Conservation (phyloP, 2,329 filamentous ascomycete genomes). For the Trichoderma atroviride region DNA sequence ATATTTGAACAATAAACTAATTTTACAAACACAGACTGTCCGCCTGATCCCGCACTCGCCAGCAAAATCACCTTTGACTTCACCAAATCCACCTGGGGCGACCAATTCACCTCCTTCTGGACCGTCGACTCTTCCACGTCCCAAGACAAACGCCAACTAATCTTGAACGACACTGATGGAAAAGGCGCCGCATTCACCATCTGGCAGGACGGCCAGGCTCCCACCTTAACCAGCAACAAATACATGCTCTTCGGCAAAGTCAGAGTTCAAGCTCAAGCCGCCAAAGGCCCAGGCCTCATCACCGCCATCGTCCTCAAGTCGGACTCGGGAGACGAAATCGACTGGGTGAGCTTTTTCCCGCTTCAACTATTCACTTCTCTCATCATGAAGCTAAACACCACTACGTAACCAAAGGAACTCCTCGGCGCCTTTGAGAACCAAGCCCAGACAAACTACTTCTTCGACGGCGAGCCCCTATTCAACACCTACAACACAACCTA, state of each 20-base stretch:
- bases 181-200: conserved; percentile 54
- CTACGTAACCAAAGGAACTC: conserved; percentile 30
- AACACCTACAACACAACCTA: conserved; percentile 55
- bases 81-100: conserved; percentile 56
- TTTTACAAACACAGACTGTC: conserved; percentile 47
- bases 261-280: conserved; percentile 68
- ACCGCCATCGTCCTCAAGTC: conserved; percentile 77
- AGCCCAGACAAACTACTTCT: conserved; percentile 81
- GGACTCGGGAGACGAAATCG: conserved; percentile 76
- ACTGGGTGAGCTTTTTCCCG: conserved; percentile 38
- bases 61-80: conserved; percentile 61
- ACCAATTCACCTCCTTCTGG: conserved; percentile 36
- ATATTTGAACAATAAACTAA: neutral
- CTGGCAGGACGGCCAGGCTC: conserved; percentile 56
- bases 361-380: neutral
- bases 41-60: conserved; percentile 68
- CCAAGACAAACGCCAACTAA: conserved; percentile 34
- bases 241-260: conserved; percentile 86
- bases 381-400: neutral
- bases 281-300: conserved; percentile 73
- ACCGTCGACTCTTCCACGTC: conserved; percentile 39
- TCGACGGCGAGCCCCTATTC: conserved; percentile 63
- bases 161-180: conserved; percentile 34
- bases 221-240: conserved; percentile 68
- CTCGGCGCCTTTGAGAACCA: conserved; percentile 46